Base-by-base conservation (phyloP, 1,284 basidiomycete species). In the Naganishia sp. region DNA sequence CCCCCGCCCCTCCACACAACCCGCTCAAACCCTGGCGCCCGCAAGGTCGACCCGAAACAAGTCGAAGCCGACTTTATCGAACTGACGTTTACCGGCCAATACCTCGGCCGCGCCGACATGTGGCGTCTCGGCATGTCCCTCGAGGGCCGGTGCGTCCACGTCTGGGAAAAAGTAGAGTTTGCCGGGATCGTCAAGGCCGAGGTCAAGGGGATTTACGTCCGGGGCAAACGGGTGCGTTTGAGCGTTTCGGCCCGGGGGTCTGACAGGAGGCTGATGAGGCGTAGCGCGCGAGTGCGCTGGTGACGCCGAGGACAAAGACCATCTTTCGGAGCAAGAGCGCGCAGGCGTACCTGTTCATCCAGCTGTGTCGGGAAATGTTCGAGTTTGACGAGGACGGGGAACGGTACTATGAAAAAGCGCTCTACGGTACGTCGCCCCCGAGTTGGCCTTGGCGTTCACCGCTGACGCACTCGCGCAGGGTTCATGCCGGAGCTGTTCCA, bases 321-420 rank as follows among this genome's bases (percentile, higher is more conserved):
- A 88, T 98, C 57, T 97, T 90, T 73, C 85, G 95, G 43, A 93
- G 92, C 18, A 85, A 93, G 60, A 96, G 93, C 5, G 92, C 95
- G 45, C 94, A 91, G 77, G 86, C 90, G 23, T 82, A 81, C 72
- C 70, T 99, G 62, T 96, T 97, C 78, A 91, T 99, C 62, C 94
- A 98, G 82, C 88, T 99, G 17, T 94, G 92, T 73, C 85, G 88
- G 61, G 96, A 99, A 77, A 87, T 97, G 68, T 99, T 93, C 92
- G 90, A 96, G 71, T 99, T 99, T 76, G 88, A 94, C 64, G 93
- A 92, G 60, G 95, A 98, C 72, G 96, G 96, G 23, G 92, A 95
- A 77, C 86, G 93, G 3, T 96, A 91, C 79, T 92, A 92, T 73
- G 95, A 98, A 78, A 98, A 99, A 81, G 90, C 96, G 35, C 87